Percentiles rank a stretch among this genome's conserved stretches.
Conservation (phyloP, 805 yeast species). For the Nakazawaea ambrosiae region DNA sequence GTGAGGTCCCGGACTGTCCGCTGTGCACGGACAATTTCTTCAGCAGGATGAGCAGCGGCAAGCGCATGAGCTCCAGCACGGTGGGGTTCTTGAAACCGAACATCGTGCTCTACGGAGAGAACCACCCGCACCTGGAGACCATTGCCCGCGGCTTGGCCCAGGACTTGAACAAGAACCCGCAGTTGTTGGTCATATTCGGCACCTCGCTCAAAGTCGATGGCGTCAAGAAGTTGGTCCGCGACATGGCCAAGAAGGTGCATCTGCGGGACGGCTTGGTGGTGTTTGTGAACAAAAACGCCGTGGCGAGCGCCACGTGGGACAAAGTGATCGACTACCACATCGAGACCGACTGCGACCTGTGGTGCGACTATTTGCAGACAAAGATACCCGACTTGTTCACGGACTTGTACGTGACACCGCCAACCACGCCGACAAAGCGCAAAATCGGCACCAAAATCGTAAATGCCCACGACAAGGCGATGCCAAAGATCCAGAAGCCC, state of each 20-base stretch:
- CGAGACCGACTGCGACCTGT: slow-evolving; percentile 72
- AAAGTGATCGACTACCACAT: slow-evolving; percentile 74
- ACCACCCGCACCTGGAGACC: slow-evolving; percentile 82
- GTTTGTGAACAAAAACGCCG: slow-evolving; percentile 63
- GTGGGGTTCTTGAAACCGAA: slow-evolving; percentile 82
- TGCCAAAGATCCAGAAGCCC: neutral
- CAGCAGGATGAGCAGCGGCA: slow-evolving; percentile 59
- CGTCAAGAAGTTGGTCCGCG: slow-evolving; percentile 68
- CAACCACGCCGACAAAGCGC: slow-evolving; percentile 9
- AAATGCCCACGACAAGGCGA: neutral
- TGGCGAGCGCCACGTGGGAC: slow-evolving; percentile 61
- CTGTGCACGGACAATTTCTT: slow-evolving; percentile 51
- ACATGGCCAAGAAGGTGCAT: slow-evolving; percentile 63
- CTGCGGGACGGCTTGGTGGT: slow-evolving; percentile 75
- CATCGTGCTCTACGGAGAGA: slow-evolving; percentile 88
- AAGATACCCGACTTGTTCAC: slow-evolving; percentile 56
- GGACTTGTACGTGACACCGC: slow-evolving; percentile 8
- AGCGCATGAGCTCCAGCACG: slow-evolving; percentile 61
- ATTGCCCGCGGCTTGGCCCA: slow-evolving; percentile 62
- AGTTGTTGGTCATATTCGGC: slow-evolving; percentile 80
- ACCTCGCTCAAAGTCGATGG: slow-evolving; percentile 91
- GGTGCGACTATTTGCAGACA: slow-evolving; percentile 50
- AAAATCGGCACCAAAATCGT: slow-evolving; percentile 1
- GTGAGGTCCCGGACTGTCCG: slow-evolving; percentile 73
- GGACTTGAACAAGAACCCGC: slow-evolving; percentile 67